Percentiles rank a stretch among this genome's conserved stretches.
Conservation (phyloP, 805 yeast species). For the Tetrapisispora nanseiensis region DNA sequence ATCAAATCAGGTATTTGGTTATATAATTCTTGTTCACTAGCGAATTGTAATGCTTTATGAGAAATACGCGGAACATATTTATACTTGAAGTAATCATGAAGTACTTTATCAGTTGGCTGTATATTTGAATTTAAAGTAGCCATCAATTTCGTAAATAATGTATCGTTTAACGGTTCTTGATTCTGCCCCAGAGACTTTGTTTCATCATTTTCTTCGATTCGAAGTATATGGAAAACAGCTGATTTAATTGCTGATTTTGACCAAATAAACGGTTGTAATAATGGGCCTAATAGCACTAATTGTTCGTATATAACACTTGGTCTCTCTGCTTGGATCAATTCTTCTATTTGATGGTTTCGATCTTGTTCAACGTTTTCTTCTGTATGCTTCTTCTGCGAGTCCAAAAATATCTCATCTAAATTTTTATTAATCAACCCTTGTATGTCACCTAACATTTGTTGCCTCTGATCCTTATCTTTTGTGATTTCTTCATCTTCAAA, state of each 20-base stretch:
- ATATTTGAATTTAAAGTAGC: constrained; percentile 4
- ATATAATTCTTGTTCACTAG: constrained; percentile 1
- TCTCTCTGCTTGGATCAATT: constrained; percentile 19
- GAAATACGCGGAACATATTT: constrained; percentile 13
- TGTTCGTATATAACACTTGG: constrained; percentile 26
- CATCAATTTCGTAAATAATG: constrained; percentile 10
- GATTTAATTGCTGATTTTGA: constrained; percentile 19
- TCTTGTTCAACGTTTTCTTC: not conserved
- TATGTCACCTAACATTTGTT: not conserved
- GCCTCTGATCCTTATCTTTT: not conserved
- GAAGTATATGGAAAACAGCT: constrained; percentile 19
- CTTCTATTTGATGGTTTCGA: constrained; percentile 4
- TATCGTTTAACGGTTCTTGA: constrained; percentile 14
- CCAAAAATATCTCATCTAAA: constrained; percentile 5
- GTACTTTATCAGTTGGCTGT: constrained; percentile 2
- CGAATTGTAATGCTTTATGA: constrained; percentile 11
- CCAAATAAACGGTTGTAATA: constrained; percentile 23
- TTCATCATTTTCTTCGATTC: constrained; percentile 13
- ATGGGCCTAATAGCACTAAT: constrained; percentile 16
- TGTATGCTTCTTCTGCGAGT: not conserved
- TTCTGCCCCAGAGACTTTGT: not conserved
- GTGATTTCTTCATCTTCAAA: constrained; percentile 9
- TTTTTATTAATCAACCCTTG: not conserved
- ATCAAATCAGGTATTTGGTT: constrained; percentile 14
- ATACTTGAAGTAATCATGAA: constrained; percentile 15